phyloP scores from a whole-genome alignment of 192 early-diverging fungal species.

The Backusella australiensis region DNA sequence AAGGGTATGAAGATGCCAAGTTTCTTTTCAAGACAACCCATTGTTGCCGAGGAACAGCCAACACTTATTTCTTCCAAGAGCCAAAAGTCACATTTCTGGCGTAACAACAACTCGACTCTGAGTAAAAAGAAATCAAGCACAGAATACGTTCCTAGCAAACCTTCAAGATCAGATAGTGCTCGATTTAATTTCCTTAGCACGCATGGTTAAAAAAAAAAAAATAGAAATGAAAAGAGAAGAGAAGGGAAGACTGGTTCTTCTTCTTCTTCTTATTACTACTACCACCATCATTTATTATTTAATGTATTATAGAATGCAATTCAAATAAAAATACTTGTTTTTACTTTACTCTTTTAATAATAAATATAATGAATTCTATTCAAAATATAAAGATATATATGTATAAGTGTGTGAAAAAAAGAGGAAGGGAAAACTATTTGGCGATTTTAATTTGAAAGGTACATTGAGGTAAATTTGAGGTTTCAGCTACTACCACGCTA shows the following conservation, averaged over 20 bases:
- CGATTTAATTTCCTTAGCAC: neutral
- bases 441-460: slow-evolving; percentile 79
- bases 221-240: neutral
- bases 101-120: neutral
- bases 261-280: neutral
- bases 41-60: neutral
- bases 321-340: neutral
- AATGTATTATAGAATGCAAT: neutral
- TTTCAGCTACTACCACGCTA: slow-evolving; percentile 87
- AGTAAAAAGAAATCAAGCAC: neutral
- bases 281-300: too few relatives aligned
- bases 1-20: slow-evolving; percentile 3
- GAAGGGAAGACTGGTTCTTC: neutral
- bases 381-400: neutral
- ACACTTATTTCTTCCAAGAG: neutral
- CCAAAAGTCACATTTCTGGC: slow-evolving; percentile 2
- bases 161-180: slow-evolving; percentile 3
- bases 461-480: slow-evolving; percentile 79
- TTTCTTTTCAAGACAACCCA: neutral
- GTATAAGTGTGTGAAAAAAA: neutral
- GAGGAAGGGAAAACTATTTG: slow-evolving; percentile 28
- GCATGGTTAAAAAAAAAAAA: neutral
- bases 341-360: neutral
- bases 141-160: neutral
- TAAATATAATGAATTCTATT: neutral